A percentile compares a stretch with the other conserved stretches of the same genome.
Evolutionary conservation across 495 filamentous ascomycete species (phyloP).

Genomic region (Talaromyces wortmannii): DNA sequence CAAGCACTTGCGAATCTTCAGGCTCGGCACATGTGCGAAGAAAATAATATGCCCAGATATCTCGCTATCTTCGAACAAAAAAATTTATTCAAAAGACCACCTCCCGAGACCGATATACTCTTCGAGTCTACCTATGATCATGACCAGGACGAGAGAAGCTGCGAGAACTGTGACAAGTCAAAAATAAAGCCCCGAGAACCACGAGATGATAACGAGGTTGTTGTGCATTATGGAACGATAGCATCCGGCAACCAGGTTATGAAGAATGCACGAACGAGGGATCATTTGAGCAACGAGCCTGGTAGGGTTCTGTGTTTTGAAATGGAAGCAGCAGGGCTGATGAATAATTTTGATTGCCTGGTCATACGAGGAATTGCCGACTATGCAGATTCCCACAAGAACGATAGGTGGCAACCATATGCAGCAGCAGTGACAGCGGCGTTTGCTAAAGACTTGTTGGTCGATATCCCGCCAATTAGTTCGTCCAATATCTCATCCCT

Average conservation of each 20-base stretch:
- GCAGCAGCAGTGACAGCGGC: conserved; percentile 12
- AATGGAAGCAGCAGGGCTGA: no score
- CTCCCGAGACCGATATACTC: not conserved
- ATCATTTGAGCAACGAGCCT: conserved; percentile 1
- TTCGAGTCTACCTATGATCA: not conserved
- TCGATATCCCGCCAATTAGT: not conserved
- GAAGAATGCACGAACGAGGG: conserved; percentile 7
- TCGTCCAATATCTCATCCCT: not conserved
- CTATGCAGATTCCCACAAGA: conserved; percentile 17
- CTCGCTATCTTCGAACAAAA: not conserved
- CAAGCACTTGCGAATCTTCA: not conserved
- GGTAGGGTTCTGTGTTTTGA: not conserved
- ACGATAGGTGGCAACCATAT: conserved; percentile 14
- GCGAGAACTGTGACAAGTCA: not conserved
- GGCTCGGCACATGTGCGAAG: not conserved
- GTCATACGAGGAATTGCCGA: conserved; percentile 16
- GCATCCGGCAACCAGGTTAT: conserved; percentile 11
- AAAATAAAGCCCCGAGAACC: not conserved
- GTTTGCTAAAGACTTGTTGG: conserved; percentile 8
- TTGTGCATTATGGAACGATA: conserved; percentile 7
- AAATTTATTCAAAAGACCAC: not conserved
- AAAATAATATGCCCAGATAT: not conserved
- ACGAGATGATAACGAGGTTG: not conserved
- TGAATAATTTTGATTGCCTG: conserved; percentile 6
- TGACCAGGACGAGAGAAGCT: not conserved